Conservation (phyloP, 306 rosid genomes). For the Castanea crenata region DNA sequence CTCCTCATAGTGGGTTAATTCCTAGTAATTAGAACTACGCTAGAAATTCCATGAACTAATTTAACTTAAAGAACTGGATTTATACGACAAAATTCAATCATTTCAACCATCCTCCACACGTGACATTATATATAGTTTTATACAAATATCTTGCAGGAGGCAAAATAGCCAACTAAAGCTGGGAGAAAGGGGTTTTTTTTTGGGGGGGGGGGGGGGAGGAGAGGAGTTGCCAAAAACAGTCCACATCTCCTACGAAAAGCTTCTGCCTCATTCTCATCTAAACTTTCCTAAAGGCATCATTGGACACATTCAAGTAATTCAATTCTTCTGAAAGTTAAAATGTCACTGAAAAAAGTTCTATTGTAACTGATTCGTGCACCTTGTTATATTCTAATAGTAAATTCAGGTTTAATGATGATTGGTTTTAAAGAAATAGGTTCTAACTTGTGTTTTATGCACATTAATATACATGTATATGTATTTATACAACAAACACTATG, state of each 20-base stretch:
- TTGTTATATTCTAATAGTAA: not conserved
- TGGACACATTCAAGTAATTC: not conserved
- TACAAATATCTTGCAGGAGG: not conserved
- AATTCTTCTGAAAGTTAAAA: not conserved
- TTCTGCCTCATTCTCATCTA: too few relatives aligned
- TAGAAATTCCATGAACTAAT: not conserved
- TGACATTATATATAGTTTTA: not conserved
- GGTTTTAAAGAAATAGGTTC: not conserved
- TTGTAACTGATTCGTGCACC: too few relatives aligned
- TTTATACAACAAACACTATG: not conserved
- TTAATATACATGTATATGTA: not conserved
- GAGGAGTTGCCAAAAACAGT: too few relatives aligned
- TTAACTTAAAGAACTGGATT: not conserved
- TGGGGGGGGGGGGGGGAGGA: too few relatives aligned
- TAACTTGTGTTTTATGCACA: not conserved
- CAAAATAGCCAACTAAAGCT: too few relatives aligned
- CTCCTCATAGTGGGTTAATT: not conserved
- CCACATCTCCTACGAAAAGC: not conserved
- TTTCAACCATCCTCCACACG: not conserved
- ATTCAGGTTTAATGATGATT: not conserved
- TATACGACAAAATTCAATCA: not conserved
- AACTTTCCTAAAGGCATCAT: not conserved
- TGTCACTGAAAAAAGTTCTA: not conserved
- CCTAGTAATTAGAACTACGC: not conserved
- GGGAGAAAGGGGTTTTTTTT: too few relatives aligned